A percentile compares a stretch with the other conserved stretches of the same genome.
phyloP scores from a whole-genome alignment of 371 early-diverging fungal species.

The Mucor circinelloides region DNA sequence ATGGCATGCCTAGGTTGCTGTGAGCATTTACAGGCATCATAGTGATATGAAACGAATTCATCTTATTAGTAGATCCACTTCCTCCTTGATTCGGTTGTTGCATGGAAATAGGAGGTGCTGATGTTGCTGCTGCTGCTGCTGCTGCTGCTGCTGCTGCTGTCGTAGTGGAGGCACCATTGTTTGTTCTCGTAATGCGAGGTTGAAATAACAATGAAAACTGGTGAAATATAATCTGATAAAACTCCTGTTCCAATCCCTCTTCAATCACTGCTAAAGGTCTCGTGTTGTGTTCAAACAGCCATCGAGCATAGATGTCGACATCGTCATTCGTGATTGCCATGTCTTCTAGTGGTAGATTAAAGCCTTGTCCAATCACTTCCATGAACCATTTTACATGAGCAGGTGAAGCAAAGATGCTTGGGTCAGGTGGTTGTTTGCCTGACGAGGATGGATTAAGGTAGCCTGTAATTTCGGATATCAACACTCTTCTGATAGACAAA shows the following conservation, averaged over 20 bases:
- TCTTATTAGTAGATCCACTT: background rate
- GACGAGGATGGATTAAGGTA: slow-evolving; percentile 49
- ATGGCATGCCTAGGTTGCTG: slow-evolving; percentile 20
- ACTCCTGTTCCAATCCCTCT: slow-evolving; percentile 47
- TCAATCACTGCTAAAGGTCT: slow-evolving; percentile 64
- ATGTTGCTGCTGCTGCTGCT: slow-evolving; percentile 11
- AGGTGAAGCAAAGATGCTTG: slow-evolving; percentile 59
- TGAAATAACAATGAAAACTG: slow-evolving; percentile 77
- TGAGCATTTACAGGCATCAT: slow-evolving; percentile 32
- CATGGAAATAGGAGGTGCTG: slow-evolving; percentile 24
- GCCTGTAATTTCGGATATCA: slow-evolving; percentile 68
- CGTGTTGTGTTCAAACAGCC: slow-evolving; percentile 71
- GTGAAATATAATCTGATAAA: slow-evolving; percentile 69
- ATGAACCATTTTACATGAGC: slow-evolving; percentile 84
- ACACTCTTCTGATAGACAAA: slow-evolving; percentile 58
- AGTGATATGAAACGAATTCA: slow-evolving; percentile 23
- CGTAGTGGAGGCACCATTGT: background rate
- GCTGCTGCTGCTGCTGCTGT: background rate
- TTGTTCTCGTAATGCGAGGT: slow-evolving; percentile 46
- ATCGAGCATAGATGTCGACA: slow-evolving; percentile 70
- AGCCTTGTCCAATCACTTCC: slow-evolving; percentile 85
- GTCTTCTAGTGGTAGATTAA: slow-evolving; percentile 79
- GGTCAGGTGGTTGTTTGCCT: slow-evolving; percentile 48
- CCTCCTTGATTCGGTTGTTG: slow-evolving; percentile 7
- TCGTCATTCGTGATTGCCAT: slow-evolving; percentile 66